Base-by-base conservation (phyloP, 306 rosid species). In the Ammopiptanthus mongolicus region DNA sequence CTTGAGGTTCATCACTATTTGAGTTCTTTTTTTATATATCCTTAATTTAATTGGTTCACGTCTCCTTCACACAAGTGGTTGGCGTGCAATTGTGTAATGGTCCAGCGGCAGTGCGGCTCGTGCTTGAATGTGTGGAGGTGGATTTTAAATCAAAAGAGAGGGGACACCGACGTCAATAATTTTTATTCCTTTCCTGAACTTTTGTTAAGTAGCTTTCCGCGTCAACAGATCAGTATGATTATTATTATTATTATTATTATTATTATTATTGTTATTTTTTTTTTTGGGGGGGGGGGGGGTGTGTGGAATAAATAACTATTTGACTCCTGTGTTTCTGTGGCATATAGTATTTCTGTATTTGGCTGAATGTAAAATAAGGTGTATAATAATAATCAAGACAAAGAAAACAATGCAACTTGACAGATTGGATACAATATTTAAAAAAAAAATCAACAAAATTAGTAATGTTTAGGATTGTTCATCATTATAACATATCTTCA, bases 231-330 rank as follows among this genome's bases (percentile, higher is more conserved):
- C n/a, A n/a, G n/a, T n/a, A n/a, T n/a, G n/a, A n/a, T n/a, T n/a
- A n/a, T n/a, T n/a, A n/a, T n/a, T n/a, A n/a, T n/a, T n/a, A n/a
- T n/a, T n/a, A n/a, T n/a, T n/a, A n/a, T n/a, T n/a, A n/a, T n/a
- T n/a, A n/a, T n/a, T n/a, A n/a, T n/a, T n/a, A n/a, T n/a, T n/a
- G n/a, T n/a, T n/a, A n/a, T n/a, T n/a, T n/a, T n/a, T n/a, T n/a
- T n/a, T n/a, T n/a, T n/a, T n/a, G n/a, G n/a, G n/a, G n/a, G n/a
- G n/a, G n/a, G n/a, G n/a, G n/a, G n/a, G n/a, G n/a, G n/a, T n/a
- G n/a, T n/a, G n/a, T n/a, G n/a, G n/a, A n/a, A n/a, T n/a, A n/a
- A 58, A 59, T 59, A 69, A 69, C 25, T 50, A 69, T 69, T 78
- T 69, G 71, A 69, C 81, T 47, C 8, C 3, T 0, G 44, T 22